phyloP scores from a whole-genome alignment of 2,329 filamentous ascomycete species.

The Epichloe sibirici region DNA sequence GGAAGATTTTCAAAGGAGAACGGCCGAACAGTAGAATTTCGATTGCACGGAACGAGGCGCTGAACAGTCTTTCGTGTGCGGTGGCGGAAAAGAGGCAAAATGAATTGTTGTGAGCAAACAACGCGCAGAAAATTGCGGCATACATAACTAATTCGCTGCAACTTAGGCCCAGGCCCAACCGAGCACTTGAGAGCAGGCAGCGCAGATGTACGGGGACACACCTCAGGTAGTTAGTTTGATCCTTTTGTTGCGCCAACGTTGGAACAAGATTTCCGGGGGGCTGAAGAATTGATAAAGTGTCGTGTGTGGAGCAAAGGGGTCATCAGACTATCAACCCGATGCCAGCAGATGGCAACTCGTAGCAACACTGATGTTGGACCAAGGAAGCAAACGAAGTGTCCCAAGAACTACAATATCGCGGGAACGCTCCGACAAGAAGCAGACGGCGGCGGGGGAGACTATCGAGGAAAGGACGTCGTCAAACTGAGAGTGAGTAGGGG shows the following conservation, averaged over 20 bases:
- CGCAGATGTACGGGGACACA: background rate
- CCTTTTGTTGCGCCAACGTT: background rate
- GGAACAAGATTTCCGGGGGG: background rate
- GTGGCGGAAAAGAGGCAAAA: background rate
- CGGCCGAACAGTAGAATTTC: background rate
- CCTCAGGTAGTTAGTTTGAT: background rate
- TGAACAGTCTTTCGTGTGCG: background rate
- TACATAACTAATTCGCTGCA: background rate
- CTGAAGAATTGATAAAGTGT: background rate
- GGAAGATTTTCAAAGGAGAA: background rate
- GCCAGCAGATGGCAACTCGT: background rate
- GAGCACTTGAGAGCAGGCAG: background rate
- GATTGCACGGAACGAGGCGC: background rate
- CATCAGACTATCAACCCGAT: background rate
- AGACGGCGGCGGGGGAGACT: background rate
- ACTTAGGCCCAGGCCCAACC: background rate
- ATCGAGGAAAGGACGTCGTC: background rate
- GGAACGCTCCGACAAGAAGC: background rate
- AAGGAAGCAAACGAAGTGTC: background rate
- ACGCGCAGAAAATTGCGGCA: background rate
- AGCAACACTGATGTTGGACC: background rate
- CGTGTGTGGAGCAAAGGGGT: background rate
- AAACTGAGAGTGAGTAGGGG: background rate
- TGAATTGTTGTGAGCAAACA: background rate
- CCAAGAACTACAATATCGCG: background rate